Percentiles rank a stretch among this genome's conserved stretches.
Conservation (phyloP, 1,139 yeast genomes). For the Magnusiomyces suaveolens region DNA sequence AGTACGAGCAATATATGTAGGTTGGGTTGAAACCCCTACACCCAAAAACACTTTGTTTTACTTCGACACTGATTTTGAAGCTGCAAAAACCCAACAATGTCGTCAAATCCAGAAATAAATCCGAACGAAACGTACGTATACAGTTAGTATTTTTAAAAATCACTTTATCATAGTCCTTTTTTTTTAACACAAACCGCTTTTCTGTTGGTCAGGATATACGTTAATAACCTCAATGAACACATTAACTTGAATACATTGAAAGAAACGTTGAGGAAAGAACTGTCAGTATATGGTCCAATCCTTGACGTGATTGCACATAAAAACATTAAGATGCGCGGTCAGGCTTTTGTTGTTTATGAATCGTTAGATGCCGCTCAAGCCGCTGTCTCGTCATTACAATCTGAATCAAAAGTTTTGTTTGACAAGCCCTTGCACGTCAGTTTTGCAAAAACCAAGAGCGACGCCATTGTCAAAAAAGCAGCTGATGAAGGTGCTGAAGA, state of each 20-base stretch:
- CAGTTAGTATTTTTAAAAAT: neutral
- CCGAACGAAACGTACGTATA: constrained; percentile 9
- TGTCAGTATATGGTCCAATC: constrained; percentile 43
- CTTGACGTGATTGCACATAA: constrained; percentile 50
- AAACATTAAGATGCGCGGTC: constrained; percentile 63
- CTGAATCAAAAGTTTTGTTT: constrained; percentile 33
- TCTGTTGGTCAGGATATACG: constrained; percentile 34
- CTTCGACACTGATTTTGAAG: too few relatives aligned
- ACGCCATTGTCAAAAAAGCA: constrained; percentile 31
- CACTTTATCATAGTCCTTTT: neutral
- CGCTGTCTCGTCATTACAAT: constrained; percentile 37
- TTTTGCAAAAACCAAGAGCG: constrained; percentile 42
- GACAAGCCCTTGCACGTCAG: constrained; percentile 44
- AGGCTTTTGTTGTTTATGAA: constrained; percentile 69
- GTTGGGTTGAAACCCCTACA: too few relatives aligned
- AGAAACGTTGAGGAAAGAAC: constrained; percentile 36
- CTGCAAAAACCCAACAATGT: too few relatives aligned
- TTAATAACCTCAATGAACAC: constrained; percentile 65
- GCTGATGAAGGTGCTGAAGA: constrained; percentile 17
- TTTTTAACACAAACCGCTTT: neutral
- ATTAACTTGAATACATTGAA: constrained; percentile 47
- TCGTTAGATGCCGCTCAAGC: constrained; percentile 37
- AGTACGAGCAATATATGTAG: too few relatives aligned
- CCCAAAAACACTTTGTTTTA: too few relatives aligned
- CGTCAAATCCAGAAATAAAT: neutral